Evolutionary conservation across 129 eudicot species (phyloP).

Genomic region (Ambrosia trifida): DNA sequence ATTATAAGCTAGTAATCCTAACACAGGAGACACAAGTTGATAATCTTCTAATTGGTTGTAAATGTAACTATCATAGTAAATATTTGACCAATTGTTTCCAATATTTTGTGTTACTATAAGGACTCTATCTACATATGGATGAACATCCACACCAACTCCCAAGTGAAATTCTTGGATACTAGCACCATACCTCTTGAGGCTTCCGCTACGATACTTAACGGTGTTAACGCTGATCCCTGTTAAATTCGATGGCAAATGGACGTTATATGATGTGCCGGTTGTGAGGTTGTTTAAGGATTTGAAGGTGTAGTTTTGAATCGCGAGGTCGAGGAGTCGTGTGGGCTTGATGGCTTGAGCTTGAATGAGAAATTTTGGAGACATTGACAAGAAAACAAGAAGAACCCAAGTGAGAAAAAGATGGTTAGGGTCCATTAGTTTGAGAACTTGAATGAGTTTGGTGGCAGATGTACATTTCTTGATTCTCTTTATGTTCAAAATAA

Average conservation of each 20-base stretch:
- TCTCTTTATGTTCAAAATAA: conserved; percentile 27
- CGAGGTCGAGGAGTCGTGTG: conserved; percentile 72
- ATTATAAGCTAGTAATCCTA: conserved; percentile 78
- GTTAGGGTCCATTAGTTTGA: conserved; percentile 46
- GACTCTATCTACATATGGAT: conserved; percentile 71
- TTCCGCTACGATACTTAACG: conserved; percentile 70
- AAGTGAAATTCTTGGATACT: conserved; percentile 59
- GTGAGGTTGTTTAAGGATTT: conserved; percentile 45
- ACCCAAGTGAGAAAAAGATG: conserved; percentile 40
- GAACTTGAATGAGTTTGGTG: conserved; percentile 27
- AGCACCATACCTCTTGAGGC: conserved; percentile 80
- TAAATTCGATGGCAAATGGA: conserved; percentile 63
- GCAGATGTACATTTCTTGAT: conserved; percentile 24
- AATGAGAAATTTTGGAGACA: conserved; percentile 26
- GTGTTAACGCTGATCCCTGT: conserved; percentile 65
- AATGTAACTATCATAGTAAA: conserved; percentile 59
- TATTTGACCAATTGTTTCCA: conserved; percentile 71
- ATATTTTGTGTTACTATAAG: conserved; percentile 65
- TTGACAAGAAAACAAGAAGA: conserved; percentile 45
- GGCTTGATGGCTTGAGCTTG: conserved; percentile 59
- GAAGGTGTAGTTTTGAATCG: conserved; percentile 75
- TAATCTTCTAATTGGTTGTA: conserved; percentile 57
- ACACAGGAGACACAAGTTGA: conserved; percentile 69
- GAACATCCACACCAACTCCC: conserved; percentile 46
- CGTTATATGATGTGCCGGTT: conserved; percentile 56